These are phyloP conservation scores for Nicotiana obtusifolia DNA, from an alignment of 257 asterid genomes.

Conservation along the genomic window DNA sequence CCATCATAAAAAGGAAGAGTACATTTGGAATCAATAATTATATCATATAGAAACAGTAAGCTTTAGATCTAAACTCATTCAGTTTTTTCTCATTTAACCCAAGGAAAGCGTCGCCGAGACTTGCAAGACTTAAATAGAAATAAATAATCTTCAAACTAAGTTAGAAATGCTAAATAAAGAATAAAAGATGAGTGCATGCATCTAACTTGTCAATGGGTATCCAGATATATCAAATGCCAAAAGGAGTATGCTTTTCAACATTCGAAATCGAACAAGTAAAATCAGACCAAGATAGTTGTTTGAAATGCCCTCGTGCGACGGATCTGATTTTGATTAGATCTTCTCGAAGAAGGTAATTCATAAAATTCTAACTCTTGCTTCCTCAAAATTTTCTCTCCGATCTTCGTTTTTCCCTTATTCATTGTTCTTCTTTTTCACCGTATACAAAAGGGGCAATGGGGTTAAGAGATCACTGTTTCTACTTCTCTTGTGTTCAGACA, in stretches of 20 bases:
- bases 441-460: not conserved
- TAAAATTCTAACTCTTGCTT: not conserved
- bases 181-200: not conserved
- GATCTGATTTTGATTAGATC: conserved; percentile 1
- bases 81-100: not conserved
- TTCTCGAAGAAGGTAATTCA: not conserved
- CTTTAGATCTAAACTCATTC: not conserved
- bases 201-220: not conserved
- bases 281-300: not conserved
- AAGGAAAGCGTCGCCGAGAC: not conserved
- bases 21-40: not conserved
- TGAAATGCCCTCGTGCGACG: not conserved
- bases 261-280: not conserved
- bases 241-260: not conserved
- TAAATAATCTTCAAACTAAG: not conserved
- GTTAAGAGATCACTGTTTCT: not conserved
- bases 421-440: not conserved
- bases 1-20: too few relatives aligned
- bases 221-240: not conserved
- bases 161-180: not conserved
- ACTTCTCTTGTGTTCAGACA: not conserved
- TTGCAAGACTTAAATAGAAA: not conserved
- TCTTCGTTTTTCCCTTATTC: not conserved
- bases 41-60: not conserved
- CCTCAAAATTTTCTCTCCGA: not conserved